phyloP scores from a whole-genome alignment of 768 basidiomycete genomes.

The Trametopsis cervina region DNA sequence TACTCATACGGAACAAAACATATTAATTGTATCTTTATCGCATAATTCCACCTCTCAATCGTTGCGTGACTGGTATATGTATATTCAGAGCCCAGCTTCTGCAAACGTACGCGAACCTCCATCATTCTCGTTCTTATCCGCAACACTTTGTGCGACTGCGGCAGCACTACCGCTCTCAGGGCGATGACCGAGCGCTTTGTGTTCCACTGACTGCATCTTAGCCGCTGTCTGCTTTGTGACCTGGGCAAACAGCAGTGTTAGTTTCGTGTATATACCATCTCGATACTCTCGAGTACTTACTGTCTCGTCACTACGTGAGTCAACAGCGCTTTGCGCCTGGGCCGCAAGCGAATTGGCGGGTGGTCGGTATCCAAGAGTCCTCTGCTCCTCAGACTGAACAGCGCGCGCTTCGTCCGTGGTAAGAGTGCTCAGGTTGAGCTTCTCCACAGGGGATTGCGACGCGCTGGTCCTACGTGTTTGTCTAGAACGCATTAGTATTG shows the following conservation, averaged over 20 bases:
- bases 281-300: constrained; percentile 9
- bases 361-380: constrained; percentile 19
- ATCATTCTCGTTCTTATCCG: constrained; percentile 17
- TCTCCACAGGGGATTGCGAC: constrained; percentile 4
- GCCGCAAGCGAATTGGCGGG: constrained; percentile 19
- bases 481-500: too few relatives aligned
- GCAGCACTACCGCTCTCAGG: constrained; percentile 17
- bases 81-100: neutral
- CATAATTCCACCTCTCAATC: too few relatives aligned
- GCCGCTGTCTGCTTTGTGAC: constrained; percentile 14
- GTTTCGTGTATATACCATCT: too few relatives aligned
- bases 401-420: constrained; percentile 16
- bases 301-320: constrained; percentile 11
- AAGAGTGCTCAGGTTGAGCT: constrained; percentile 15
- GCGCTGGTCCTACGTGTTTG: constrained; percentile 5
- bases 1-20: too few relatives aligned
- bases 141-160: constrained; percentile 16
- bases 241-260: neutral
- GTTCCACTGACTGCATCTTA: constrained; percentile 17
- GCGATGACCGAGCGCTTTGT: constrained; percentile 9
- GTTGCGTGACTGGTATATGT: too few relatives aligned
- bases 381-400: constrained; percentile 22
- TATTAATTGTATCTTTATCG: too few relatives aligned
- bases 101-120: neutral
- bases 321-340: constrained; percentile 18